Evolutionary conservation across 768 basidiomycete species (phyloP).

Genomic region (Leccinellum luteum): DNA sequence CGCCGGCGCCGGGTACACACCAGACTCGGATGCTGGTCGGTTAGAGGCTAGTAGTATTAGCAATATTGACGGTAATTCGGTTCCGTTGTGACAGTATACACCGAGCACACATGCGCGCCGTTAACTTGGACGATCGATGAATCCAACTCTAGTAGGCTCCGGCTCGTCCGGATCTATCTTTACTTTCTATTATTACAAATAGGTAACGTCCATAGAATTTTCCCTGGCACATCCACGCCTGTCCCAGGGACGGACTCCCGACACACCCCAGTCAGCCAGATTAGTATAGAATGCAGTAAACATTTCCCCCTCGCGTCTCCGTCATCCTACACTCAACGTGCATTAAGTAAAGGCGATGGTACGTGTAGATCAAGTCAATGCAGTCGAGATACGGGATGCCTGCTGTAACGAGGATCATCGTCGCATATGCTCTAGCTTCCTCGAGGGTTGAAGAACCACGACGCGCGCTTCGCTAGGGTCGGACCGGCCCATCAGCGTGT

Average conservation of each 20-base stretch:
- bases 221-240: constrained; percentile 22
- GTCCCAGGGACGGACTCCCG: constrained; percentile 21
- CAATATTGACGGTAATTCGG: constrained; percentile 13
- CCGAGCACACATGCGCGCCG: background rate
- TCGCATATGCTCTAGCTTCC: constrained; percentile 37
- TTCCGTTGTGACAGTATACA: constrained; percentile 18
- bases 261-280: constrained; percentile 17
- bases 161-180: constrained; percentile 14
- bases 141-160: constrained; percentile 13
- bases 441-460: constrained; percentile 91
- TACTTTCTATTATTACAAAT: constrained; percentile 15
- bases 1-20: too few species aligned
- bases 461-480: constrained; percentile 77
- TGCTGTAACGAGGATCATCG: constrained; percentile 14
- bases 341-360: constrained; percentile 24
- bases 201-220: constrained; percentile 21
- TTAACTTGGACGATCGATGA: background rate
- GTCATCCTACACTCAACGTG: constrained; percentile 12
- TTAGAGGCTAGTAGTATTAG: background rate
- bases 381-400: constrained; percentile 14
- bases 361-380: constrained; percentile 30
- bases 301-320: constrained; percentile 8
- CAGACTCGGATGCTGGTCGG: background rate
- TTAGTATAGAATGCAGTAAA: constrained; percentile 26
- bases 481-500: constrained; percentile 26